Base-by-base conservation (phyloP, 441 rosid genomes). In the Lagerstroemia fauriei region DNA sequence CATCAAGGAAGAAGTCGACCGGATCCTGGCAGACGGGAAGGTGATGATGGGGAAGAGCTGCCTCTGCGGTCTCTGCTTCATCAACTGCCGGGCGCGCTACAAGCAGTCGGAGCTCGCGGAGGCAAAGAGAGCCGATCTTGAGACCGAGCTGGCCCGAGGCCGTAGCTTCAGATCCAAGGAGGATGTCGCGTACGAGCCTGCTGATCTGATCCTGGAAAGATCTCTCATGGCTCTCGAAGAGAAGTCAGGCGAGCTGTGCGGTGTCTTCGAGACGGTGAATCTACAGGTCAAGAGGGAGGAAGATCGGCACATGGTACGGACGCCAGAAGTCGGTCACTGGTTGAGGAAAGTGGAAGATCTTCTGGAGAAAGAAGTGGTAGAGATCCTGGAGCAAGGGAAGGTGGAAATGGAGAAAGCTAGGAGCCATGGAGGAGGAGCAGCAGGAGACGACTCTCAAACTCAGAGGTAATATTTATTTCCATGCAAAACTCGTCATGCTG, bases 111-210 rank as follows among this genome's bases (percentile, higher is more conserved):
- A 66, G 71, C 32, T 8, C 14, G 34, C 71, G 5, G 71, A 86
- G 87, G 50, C 81, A 32, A 74, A 44, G 75, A 80, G 72, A 88
- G 88, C 78, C 82, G 78, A 8, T 87, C 84, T 72, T 79, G 83
- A 10, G 81, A 59, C 1, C 80, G 87, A 27, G 69, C 71, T 22
- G 48, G 70, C 3, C 48, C n/a, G n/a, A 66, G 73, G 74, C 86
- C 83, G 71, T 12, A 27, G n/a, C 34, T 66, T 66, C 31, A 2
- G 5, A 16, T 16, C 5, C 24, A 56, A 18, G 61, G 61, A 56
- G 2, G 24, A 56, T 2, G 24, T 56, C 24, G 61, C 61, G 24
- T 66, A 66, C 38, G 38, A 31, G 71, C 71, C 38, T 0, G 13
- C 31, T 27, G 38, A n/a, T 31, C 31, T n/a, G 71, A 31, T 9